Base-by-base conservation (phyloP, 345 rosid species). In the Turnera subulata region DNA sequence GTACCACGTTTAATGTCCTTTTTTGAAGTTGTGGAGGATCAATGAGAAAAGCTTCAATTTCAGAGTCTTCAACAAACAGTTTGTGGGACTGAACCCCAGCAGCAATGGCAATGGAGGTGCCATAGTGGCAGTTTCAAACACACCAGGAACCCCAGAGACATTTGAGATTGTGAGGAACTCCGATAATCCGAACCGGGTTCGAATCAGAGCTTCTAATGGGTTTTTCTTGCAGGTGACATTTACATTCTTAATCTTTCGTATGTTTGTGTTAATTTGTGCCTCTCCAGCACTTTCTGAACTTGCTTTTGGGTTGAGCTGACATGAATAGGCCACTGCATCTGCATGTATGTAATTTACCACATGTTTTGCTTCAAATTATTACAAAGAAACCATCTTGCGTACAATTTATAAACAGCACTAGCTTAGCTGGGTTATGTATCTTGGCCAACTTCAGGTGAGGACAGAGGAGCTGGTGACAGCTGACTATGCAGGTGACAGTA, bases 21-120 rank as follows among this genome's bases (percentile, higher is more conserved):
- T n/a, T 5, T 20, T 45, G 45, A 21, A 82, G 91, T 25, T 84
- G 42, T 80, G 88, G 91, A 82, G 88, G 68, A 74, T 78, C 72
- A 76, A 68, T 39, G 76, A 45, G 70, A 74, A 53, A 23, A 55
- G 44, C 35, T 72, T 82, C 68, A 53, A 82, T 35, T 68, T 84
- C 37, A 74, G 85, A 65, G 84, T 80, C 54, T 76, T 72, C 59
- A 63, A 59, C 66, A 67, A 74, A 1, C 78, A 76, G 58, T 82
- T 84, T 25, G 42, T 78, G 43, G 85, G 85, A 23, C 62, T 77
- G 19, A 77, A 64, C 14, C 26, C 33, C 45, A 38, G 14, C 6
- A 75, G 73, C 18, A 66, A 71, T 16, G 76, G 77, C 38, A 46
- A 17, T 19, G 68, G 16, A 16, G n/a, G 2, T 37, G 40, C 61